These are phyloP conservation scores for Larix kaempferi DNA, from an alignment of 75 land plant genomes.

Conservation along the genomic window DNA sequence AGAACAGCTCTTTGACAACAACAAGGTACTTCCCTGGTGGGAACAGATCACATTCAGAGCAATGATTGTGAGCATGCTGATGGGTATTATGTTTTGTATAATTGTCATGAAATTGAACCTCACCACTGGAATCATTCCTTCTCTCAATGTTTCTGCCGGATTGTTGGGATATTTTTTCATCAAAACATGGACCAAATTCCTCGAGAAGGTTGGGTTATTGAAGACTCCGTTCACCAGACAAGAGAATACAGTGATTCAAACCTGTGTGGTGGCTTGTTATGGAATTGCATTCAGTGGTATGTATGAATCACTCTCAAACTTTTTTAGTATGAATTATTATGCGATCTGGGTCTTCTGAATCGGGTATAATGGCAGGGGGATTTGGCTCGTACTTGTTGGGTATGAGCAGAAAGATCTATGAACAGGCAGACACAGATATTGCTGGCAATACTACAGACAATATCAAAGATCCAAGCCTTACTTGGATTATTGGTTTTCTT, in stretches of 20 bases:
- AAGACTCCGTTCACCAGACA: conserved; percentile 49
- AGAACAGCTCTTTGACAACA: too few species aligned
- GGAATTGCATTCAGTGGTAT: conserved; percentile 56
- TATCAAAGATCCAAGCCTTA: conserved; percentile 40
- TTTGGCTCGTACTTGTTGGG: conserved; percentile 56
- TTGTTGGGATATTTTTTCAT: conserved; percentile 56
- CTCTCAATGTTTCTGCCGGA: conserved; percentile 57
- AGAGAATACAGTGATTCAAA: conserved; percentile 67
- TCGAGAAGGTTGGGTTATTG: conserved; percentile 29
- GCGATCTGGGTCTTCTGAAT: not conserved
- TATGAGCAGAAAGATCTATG: conserved; percentile 43
- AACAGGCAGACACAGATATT: conserved; percentile 7
- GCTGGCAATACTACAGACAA: conserved; percentile 22
- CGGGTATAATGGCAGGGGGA: conserved; percentile 35
- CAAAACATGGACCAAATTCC: conserved; percentile 31
- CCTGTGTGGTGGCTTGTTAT: conserved; percentile 54
- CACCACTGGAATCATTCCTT: conserved; percentile 56
- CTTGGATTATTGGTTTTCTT: conserved; percentile 75
- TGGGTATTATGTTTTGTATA: conserved; percentile 56
- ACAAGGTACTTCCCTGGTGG: conserved; percentile 43
- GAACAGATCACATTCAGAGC: conserved; percentile 66
- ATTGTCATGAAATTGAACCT: conserved; percentile 62
- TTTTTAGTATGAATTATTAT: too few species aligned
- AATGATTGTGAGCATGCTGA: conserved; percentile 36
- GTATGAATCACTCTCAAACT: not conserved